Evolutionary conservation across 108 stramenopile species (phyloP).

Genomic region (Cyclotella kingstonii): DNA sequence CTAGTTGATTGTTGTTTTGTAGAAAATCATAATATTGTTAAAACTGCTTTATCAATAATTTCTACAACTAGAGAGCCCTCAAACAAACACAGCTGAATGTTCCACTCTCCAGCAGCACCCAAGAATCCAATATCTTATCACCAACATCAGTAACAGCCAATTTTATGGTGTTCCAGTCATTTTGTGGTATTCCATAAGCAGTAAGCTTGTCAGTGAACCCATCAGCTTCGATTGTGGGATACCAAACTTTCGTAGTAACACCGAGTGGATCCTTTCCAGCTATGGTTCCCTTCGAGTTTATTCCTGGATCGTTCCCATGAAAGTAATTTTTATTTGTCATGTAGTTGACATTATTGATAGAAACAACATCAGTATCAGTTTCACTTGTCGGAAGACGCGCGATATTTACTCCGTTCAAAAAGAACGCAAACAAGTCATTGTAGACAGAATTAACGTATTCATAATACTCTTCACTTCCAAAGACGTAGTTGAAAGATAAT

Average conservation of each 20-base stretch:
- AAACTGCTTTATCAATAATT: no score
- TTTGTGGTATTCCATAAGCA: conserved; percentile 17
- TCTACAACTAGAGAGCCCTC: no score
- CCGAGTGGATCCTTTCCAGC: conserved; percentile 13
- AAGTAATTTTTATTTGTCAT: conserved; percentile 27
- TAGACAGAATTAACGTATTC: conserved; percentile 38
- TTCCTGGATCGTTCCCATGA: conserved; percentile 41
- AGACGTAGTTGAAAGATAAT: conserved; percentile 33
- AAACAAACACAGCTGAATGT: conserved; percentile 39
- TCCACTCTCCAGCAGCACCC: conserved; percentile 29
- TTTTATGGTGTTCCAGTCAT: conserved; percentile 29
- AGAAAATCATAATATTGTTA: no score
- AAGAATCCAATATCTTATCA: conserved; percentile 33
- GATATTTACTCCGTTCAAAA: conserved; percentile 32
- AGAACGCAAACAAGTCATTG: conserved; percentile 40
- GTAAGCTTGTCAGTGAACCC: conserved; percentile 38
- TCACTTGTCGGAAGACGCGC: conserved; percentile 14
- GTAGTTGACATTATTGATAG: conserved; percentile 46
- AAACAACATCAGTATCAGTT: conserved; percentile 5
- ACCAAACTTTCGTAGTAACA: neutral
- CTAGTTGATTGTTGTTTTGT: no score
- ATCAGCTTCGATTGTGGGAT: conserved; percentile 34
- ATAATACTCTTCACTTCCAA: conserved; percentile 44
- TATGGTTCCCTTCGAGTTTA: neutral
- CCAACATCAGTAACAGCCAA: conserved; percentile 37